Conservation (phyloP, 1,284 basidiomycete species). For the Ustilago cynodontis region DNA sequence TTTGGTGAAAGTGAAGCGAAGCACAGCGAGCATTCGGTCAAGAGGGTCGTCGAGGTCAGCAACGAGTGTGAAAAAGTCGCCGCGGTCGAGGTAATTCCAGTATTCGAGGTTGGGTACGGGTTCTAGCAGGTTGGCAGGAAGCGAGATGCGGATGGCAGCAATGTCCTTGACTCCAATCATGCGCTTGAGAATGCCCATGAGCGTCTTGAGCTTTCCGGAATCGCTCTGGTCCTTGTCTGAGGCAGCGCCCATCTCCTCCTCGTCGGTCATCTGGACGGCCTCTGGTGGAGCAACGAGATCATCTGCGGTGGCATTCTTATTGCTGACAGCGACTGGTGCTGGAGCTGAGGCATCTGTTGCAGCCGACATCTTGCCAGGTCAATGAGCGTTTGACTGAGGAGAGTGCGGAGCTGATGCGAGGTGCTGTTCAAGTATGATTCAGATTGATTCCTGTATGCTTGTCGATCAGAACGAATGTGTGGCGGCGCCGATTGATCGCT, state of each 20-base stretch:
- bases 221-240: conserved; percentile 61
- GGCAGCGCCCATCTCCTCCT: conserved; percentile 61
- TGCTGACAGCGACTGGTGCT: conserved; percentile 24
- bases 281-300: conserved; percentile 58
- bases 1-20: conserved; percentile 88
- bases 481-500: neutral
- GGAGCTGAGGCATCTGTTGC: conserved; percentile 21
- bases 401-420: neutral
- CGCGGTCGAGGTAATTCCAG: conserved; percentile 87
- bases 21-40: conserved; percentile 88
- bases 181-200: conserved; percentile 64
- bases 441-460: no score
- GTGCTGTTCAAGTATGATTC: no score
- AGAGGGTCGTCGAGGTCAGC: conserved; percentile 90
- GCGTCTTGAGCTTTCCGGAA: conserved; percentile 65
- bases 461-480: neutral
- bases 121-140: conserved; percentile 67
- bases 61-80: conserved; percentile 85
- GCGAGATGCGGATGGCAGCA: conserved; percentile 66
- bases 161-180: conserved; percentile 69
- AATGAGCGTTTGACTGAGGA: neutral
- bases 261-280: conserved; percentile 61
- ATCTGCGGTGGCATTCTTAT: conserved; percentile 56
- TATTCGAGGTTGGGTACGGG: conserved; percentile 68
- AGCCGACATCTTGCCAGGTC: conserved; percentile 21